Base-by-base conservation (phyloP, 768 basidiomycete species). In the Tylopilus balloui region DNA sequence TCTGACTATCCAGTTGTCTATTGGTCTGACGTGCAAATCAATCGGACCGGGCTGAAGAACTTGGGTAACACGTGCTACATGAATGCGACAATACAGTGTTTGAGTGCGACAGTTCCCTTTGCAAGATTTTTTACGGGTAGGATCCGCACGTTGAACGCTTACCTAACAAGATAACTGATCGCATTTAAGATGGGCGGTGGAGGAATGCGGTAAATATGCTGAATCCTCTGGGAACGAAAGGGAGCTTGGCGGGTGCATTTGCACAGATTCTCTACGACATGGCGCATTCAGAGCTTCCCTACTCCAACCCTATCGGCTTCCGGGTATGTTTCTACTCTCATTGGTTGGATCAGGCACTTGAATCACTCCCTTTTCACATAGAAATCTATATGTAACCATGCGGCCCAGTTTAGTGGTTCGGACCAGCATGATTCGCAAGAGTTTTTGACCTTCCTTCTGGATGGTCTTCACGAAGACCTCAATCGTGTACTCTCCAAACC, bases 401-500 rank as follows among this genome's bases (percentile, higher is more conserved):
- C 80, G 1, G 68, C 75, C 8, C 87, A 90, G 64, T 96, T 95
- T 66, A 78, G 80, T 28, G 91, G 90, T 2, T 78, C 83, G 14
- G 86, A 93, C 57, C 95, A 99, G 65, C 95, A 99, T 59, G 95
- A 99, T 68, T 93, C 93, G 19, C 96, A 98, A 67, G 95, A 99
- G 69, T 96, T 98, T 68, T 74, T 99, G 34, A 88, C 83, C 20
- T 94, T 95, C 73, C 76, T 99, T 23, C 76, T 99, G 47, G 96
- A 98, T 61, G 90, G 88, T 14, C 80, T 92, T 23, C 89, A 93
- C 60, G 92, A 94, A 61, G 89, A 92, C 63, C 74, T 93, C 43
- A 92, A 92, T 62, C 79, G 89, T 14, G 73, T 97, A 19, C 74
- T 93, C 45, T 68, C 78, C n/a, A 88, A 86, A 57, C 86, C 86